These are phyloP conservation scores for Ophiostoma perfectum DNA, from an alignment of 2,329 filamentous ascomycete species.

Conservation along the genomic window DNA sequence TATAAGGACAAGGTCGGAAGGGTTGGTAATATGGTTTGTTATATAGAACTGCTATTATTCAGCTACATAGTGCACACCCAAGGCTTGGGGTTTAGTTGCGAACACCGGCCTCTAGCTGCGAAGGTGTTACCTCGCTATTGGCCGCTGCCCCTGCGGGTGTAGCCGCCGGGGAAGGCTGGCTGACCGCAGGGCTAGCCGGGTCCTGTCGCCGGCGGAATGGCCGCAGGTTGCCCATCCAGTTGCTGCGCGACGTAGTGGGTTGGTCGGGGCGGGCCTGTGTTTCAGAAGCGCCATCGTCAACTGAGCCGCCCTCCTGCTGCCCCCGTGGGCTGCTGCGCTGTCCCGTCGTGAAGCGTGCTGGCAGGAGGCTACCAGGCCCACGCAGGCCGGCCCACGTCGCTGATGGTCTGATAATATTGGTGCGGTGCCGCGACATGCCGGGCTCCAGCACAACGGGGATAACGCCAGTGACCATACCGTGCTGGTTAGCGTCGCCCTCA, in stretches of 20 bases:
- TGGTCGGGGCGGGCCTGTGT: neutral
- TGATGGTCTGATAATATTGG: conserved; percentile 39
- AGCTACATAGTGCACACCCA: neutral
- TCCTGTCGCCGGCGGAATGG: conserved; percentile 20
- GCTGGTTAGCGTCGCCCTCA: conserved; percentile 31
- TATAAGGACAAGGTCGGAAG: neutral
- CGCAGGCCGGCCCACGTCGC: conserved; percentile 39
- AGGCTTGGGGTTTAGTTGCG: conserved; percentile 18
- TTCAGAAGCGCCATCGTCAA: neutral
- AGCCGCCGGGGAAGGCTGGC: neutral
- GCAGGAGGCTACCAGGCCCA: conserved; percentile 28
- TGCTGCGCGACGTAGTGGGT: conserved; percentile 15
- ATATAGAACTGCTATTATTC: neutral
- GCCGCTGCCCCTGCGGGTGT: neutral
- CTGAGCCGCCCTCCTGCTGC: neutral
- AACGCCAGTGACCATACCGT: neutral
- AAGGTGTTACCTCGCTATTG: conserved; percentile 29
- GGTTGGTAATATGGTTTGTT: neutral
- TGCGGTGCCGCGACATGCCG: neutral
- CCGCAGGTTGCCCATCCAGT: conserved; percentile 16
- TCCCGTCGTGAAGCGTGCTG: conserved; percentile 14
- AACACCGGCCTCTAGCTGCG: conserved; percentile 36
- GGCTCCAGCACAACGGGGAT: neutral
- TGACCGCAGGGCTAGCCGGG: conserved; percentile 2
- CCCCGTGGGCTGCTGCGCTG: neutral